Evolutionary conservation across 1,284 basidiomycete genomes (phyloP).

Genomic region (Boletus semigastroideus): DNA sequence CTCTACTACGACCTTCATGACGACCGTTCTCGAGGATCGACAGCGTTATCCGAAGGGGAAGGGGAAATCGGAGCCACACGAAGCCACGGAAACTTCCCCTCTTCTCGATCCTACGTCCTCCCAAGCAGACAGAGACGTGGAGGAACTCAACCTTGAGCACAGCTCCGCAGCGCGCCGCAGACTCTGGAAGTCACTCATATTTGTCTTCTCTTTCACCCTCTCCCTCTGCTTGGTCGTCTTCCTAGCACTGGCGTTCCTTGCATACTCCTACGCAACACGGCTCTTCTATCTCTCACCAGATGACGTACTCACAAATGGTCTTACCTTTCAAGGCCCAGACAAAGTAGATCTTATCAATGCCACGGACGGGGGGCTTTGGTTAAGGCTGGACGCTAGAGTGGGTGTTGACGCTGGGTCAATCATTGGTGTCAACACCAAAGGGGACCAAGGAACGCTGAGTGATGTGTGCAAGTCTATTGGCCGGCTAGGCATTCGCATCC

Average conservation of each 20-base stretch:
- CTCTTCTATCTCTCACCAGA: constrained; percentile 55
- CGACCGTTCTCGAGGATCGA: constrained; percentile 15
- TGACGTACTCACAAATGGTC: constrained; percentile 53
- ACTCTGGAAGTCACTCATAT: constrained; percentile 29
- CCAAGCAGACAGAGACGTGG: constrained; percentile 14
- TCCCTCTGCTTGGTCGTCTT: constrained; percentile 43
- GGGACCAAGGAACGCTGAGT: constrained; percentile 40
- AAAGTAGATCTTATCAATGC: constrained; percentile 59
- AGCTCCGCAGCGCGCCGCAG: constrained; percentile 15
- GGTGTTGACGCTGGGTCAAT: constrained; percentile 65
- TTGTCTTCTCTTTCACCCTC: constrained; percentile 36
- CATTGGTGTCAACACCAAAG: constrained; percentile 51
- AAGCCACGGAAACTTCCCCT: constrained; percentile 34
- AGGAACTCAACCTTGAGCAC: constrained; percentile 13
- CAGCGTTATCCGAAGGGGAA: constrained; percentile 29
- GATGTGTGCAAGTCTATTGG: constrained; percentile 63
- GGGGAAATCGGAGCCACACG: constrained; percentile 24
- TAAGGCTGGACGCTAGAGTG: constrained; percentile 53
- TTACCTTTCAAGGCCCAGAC: constrained; percentile 61
- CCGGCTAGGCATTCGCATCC: constrained; percentile 56
- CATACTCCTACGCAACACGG: constrained; percentile 62
- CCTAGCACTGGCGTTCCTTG: constrained; percentile 47
- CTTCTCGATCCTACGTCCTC: constrained; percentile 30
- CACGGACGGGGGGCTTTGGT: constrained; percentile 59
- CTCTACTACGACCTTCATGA: constrained; percentile 22